Evolutionary conservation across 768 basidiomycete species (phyloP), one percentile per base, ranked within the genome.

Genomic region (Russula ochroleuca): DNA sequence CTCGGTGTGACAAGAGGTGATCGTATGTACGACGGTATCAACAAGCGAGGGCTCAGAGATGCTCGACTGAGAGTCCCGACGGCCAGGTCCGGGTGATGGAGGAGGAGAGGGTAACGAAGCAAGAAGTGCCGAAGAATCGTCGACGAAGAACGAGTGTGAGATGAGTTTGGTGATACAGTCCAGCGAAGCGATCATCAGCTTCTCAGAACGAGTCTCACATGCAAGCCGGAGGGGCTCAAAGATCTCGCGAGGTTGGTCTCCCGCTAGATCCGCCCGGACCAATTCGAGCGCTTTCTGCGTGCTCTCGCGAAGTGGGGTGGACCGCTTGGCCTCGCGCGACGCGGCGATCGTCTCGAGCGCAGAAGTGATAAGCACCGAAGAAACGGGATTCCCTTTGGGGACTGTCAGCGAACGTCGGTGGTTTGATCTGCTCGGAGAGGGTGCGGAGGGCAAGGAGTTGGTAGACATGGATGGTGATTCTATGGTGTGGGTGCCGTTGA

Each of bases 91-190:
- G 9, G 92, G 92, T 25, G 91, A 92, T 8, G 85, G 83, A 25
- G 90, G 91, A 35, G 93, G 91, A 2, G 93, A 92, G 4, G 84
- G 80, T 55, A 88, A 72, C 5, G 73, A 76, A 41, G 69, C 75
- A 38, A 74, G 74, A 61, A 55, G 73, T 37, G 75, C 62, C 10
- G 79, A 73, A 40, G 79, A 76, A 37, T 82, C 74, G 69, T 97
- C 95, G 48, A 85, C 83, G 71, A 98, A 98, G 83, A 98, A 98
- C 28, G 93, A 94, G 75, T 98, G 93, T 8, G 94, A 95, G 66
- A 98, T 92, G 68, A 99, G 84, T 75, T 99, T 99, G 60, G 94
- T 92, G 64, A 98, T 94, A 71, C 97, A 95, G 75, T 99, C 97
- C 73, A 99, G 78, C 69, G 95, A 96, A 19, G 94, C 92, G 72